Conservation (phyloP, 73 alveolate genomes). For the Uronychia binucleata region DNA sequence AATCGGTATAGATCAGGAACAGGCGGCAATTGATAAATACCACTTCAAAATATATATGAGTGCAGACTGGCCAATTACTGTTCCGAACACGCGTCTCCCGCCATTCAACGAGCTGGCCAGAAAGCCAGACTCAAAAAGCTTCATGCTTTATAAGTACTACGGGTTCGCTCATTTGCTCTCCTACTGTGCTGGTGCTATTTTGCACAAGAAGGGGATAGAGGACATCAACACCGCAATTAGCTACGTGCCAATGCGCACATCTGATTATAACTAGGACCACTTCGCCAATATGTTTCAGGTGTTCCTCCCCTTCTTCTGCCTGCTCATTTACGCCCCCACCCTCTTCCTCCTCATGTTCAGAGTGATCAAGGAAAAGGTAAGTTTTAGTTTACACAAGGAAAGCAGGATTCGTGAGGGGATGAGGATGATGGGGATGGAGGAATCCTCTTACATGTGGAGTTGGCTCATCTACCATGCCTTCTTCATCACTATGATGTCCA, state of each 20-base stretch:
- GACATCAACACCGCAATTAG: neutral
- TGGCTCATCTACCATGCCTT: constrained; percentile 70
- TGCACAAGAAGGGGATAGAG: neutral
- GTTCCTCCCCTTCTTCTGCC: neutral
- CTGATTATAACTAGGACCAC: neutral
- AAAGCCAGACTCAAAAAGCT: neutral
- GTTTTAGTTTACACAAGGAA: neutral
- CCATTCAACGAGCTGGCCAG: neutral
- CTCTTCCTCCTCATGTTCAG: neutral
- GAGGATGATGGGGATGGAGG: neutral
- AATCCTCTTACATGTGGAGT: neutral
- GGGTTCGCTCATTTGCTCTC: neutral
- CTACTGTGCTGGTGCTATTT: neutral
- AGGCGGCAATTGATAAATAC: neutral
- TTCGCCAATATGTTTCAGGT: neutral
- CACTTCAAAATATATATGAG: neutral
- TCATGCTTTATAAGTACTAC: neutral
- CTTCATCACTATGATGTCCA: constrained; percentile 56
- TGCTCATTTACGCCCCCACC: neutral
- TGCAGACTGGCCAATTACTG: neutral
- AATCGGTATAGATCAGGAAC: neutral
- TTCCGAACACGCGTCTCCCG: neutral
- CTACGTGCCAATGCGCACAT: neutral
- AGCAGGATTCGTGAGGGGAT: neutral
- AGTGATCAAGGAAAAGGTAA: constrained; percentile 21